Conservation (phyloP, 1,139 yeast genomes). For the Candida pseudoviswanathii region DNA sequence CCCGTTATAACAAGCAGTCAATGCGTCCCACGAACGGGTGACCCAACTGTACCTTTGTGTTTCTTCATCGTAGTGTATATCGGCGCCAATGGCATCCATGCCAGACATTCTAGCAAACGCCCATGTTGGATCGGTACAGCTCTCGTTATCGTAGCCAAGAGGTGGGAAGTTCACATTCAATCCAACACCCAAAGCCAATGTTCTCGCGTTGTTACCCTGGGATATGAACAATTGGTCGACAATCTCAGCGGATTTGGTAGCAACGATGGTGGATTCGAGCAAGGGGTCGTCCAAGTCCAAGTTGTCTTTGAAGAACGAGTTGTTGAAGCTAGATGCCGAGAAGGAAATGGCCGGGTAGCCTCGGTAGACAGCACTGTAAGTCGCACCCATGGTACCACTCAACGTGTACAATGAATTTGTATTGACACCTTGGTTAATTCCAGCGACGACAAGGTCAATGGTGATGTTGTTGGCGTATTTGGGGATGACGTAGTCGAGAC, state of each 20-base stretch:
- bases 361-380: conserved; percentile 45
- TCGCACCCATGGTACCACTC: conserved; percentile 51
- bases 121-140: conserved; percentile 38
- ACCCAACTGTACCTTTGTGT: conserved; percentile 24
- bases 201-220: conserved; percentile 32
- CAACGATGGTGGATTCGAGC: conserved; percentile 40
- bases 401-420: conserved; percentile 41
- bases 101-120: conserved; percentile 43
- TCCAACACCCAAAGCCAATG: conserved; percentile 45
- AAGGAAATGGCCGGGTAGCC: conserved; percentile 47
- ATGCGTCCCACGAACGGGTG: conserved; percentile 19
- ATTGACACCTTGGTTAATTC: conserved; percentile 46
- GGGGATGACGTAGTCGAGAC: conserved; percentile 44
- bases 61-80: conserved; percentile 34
- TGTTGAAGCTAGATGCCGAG: conserved; percentile 47
- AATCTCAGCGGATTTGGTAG: conserved; percentile 33
- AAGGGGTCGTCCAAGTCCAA: conserved; percentile 32
- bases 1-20: conserved; percentile 34
- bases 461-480: conserved; percentile 34
- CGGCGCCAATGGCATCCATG: conserved; percentile 28
- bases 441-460: conserved; percentile 45
- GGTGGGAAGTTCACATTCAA: conserved; percentile 44
- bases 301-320: conserved; percentile 43
- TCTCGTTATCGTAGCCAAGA: conserved; percentile 37
- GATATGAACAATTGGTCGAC: conserved; percentile 34